These are phyloP conservation scores for Apiospora malaysiana DNA, from an alignment of 2,329 filamentous ascomycete genomes.

Conservation along the genomic window DNA sequence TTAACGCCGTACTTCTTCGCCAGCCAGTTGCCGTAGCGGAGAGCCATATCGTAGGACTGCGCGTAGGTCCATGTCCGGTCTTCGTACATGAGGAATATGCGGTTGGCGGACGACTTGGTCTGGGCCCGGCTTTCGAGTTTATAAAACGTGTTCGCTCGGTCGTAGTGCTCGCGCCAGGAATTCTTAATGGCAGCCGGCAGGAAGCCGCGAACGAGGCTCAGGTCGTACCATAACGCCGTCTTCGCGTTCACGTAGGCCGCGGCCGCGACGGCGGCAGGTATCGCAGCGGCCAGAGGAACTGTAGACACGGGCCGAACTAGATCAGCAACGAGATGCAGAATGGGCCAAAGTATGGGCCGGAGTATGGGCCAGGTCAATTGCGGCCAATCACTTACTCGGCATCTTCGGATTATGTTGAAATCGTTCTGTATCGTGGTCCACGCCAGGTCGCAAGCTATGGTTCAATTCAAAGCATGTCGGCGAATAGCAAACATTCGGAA, in stretches of 20 bases:
- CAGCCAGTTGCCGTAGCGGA: slow-evolving; percentile 80
- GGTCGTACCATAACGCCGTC: slow-evolving; percentile 70
- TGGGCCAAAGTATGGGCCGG: no score
- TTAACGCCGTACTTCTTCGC: slow-evolving; percentile 67
- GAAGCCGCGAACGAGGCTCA: slow-evolving; percentile 60
- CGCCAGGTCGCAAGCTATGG: slow-evolving; percentile 8
- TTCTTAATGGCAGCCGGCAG: slow-evolving; percentile 51
- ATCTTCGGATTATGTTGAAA: slow-evolving; percentile 23
- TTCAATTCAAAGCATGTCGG: background rate
- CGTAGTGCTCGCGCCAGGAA: slow-evolving; percentile 56
- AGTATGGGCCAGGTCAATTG: background rate
- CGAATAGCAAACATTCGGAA: background rate
- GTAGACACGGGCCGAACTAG: background rate
- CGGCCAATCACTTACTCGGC: slow-evolving; percentile 28
- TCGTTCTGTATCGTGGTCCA: background rate
- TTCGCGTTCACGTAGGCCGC: slow-evolving; percentile 82
- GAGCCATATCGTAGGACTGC: slow-evolving; percentile 72
- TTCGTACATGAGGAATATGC: slow-evolving; percentile 70
- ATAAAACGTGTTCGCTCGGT: slow-evolving; percentile 77
- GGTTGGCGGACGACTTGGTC: slow-evolving; percentile 54
- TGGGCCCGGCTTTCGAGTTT: slow-evolving; percentile 70
- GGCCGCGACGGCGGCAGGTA: slow-evolving; percentile 68
- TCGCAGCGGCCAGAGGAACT: slow-evolving; percentile 61
- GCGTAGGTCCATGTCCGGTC: slow-evolving; percentile 74
- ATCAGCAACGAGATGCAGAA: background rate